Base-by-base conservation (phyloP, 768 basidiomycete genomes). In the Lactarius hengduanensis region DNA sequence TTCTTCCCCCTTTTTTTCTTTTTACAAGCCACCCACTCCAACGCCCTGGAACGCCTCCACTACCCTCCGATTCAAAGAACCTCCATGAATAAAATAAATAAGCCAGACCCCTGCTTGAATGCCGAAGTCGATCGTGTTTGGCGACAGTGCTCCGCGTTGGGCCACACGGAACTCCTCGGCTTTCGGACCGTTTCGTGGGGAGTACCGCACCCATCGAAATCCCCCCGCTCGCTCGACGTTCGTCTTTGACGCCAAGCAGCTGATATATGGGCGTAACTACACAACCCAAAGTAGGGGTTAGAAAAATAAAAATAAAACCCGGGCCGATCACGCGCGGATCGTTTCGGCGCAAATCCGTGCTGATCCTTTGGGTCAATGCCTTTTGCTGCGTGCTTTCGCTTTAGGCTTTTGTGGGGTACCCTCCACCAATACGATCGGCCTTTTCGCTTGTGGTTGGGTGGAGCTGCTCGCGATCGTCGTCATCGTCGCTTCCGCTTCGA, bases 341-440 rank as follows among this genome's bases (percentile, higher is more conserved):
- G 50, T 53, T 41, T 28, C 57, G 30, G 47, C 57, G 50, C 30
- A 34, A 34, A 30, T 30, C 30, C 32, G 28, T n/a, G 55, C 55
- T 34, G 32, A 56, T 56, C 30, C 26, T 55, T 34, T n/a, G 40
- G 40, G 13, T 50, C 32, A 50, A 43, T 32, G 20, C 34, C 32
- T 36, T 62, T 36, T 53, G 26, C 54, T 68, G 26, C 50, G 50
- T 20, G 58, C 53, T 45, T 61, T 68, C 43, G 54, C 47, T 40
- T 62, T 66, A 18, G 67, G 62, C 64, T 73, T 73, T 60, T 69
- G 64, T 30, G 73, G 71, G 22, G 70, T 74, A n/a, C 70, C 72
- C 57, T 64, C 75, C 54, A 73, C 77, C 71, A 66, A 53, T n/a
- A 70, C 67, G 43, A 41, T 72, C 26, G 62, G 65, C 9, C 64